phyloP scores from a whole-genome alignment of 176 grass and related monocot species.

The Saccharum officinarum region DNA sequence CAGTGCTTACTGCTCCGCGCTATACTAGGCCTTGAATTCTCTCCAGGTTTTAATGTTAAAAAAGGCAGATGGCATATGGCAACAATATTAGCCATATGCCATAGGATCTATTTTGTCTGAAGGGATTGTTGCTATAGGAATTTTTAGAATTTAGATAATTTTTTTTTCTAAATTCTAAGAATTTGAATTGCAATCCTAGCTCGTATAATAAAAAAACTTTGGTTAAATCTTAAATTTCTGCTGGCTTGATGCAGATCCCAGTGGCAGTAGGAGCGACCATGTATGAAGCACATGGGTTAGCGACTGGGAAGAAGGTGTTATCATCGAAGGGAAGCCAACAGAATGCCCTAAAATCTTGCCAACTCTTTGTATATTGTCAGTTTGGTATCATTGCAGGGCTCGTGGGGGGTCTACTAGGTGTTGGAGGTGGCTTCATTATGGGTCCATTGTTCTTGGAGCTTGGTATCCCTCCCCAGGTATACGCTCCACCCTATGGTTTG shows the following conservation, averaged over 20 bases:
- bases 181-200: neutral
- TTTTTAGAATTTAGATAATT: too few relatives aligned
- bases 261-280: constrained; percentile 51
- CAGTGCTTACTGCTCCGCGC: constrained; percentile 51
- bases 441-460: constrained; percentile 79
- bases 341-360: constrained; percentile 33
- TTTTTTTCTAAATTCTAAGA: too few relatives aligned
- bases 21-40: constrained; percentile 67
- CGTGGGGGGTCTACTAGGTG: constrained; percentile 64
- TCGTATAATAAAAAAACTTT: too few relatives aligned
- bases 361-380: constrained; percentile 52
- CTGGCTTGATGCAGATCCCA: constrained; percentile 48
- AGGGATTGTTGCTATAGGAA: too few relatives aligned
- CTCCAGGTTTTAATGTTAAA: constrained; percentile 43
- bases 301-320: constrained; percentile 54
- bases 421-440: constrained; percentile 88
- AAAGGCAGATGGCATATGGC: too few relatives aligned
- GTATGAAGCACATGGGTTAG: constrained; percentile 62
- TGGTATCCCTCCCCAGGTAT: constrained; percentile 66
- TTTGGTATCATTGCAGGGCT: constrained; percentile 57
- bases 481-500: too few relatives aligned
- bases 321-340: constrained; percentile 54
- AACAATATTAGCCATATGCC: too few relatives aligned
- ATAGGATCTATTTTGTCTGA: too few relatives aligned
- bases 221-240: neutral